These are phyloP conservation scores for Diaporthe australafricana DNA, from an alignment of 2,329 filamentous ascomycete species.

Conservation along the genomic window DNA sequence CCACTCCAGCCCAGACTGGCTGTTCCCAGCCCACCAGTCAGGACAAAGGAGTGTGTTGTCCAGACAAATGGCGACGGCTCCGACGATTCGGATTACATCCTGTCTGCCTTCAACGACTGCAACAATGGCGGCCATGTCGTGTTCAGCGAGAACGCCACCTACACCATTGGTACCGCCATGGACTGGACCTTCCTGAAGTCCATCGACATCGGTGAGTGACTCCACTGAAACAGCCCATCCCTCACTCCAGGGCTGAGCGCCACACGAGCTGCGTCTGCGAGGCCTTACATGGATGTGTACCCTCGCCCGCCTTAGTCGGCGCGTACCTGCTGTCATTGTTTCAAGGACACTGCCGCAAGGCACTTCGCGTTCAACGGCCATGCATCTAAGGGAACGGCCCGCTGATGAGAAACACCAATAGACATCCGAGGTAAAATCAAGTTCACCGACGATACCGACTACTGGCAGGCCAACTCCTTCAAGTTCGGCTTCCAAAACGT, in stretches of 20 bases:
- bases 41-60: constrained; percentile 63
- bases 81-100: constrained; percentile 50
- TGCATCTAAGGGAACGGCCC: constrained; percentile 25
- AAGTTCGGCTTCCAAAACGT: constrained; percentile 73
- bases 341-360: neutral
- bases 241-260: neutral
- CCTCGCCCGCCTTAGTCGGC: constrained; percentile 32
- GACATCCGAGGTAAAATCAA: constrained; percentile 54
- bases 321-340: constrained; percentile 32
- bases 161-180: constrained; percentile 71
- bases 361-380: neutral
- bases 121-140: constrained; percentile 71
- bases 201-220: constrained; percentile 65
- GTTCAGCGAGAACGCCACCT: constrained; percentile 63
- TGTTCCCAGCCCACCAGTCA: constrained; percentile 42
- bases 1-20: constrained; percentile 43
- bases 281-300: neutral
- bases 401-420: constrained; percentile 36
- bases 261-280: neutral
- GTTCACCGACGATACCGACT: constrained; percentile 74
- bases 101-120: constrained; percentile 64
- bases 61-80: constrained; percentile 62
- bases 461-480: constrained; percentile 75
- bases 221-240: neutral
- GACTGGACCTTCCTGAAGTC: constrained; percentile 71